Conservation (phyloP, 495 filamentous ascomycete genomes). For the Tuber indicum region DNA sequence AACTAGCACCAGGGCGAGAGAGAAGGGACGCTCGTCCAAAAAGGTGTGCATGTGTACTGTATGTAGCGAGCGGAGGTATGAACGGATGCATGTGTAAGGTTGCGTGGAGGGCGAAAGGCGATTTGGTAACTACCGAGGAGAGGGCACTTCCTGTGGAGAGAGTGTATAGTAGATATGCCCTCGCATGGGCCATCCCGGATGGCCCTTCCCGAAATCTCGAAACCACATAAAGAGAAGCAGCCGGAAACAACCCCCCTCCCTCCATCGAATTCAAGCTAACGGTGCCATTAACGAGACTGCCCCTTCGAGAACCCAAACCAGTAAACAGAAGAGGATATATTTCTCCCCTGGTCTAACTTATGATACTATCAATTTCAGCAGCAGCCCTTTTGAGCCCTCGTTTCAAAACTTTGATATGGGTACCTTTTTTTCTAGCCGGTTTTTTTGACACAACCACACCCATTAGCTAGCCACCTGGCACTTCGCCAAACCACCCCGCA, state of each 20-base stretch:
- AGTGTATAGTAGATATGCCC: neutral
- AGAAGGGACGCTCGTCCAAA: neutral
- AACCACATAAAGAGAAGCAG: neutral
- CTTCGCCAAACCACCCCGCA: neutral
- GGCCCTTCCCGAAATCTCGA: conserved; percentile 1
- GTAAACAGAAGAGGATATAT: conserved; percentile 1
- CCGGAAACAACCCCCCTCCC: neutral
- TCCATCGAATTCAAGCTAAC: neutral
- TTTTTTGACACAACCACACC: neutral
- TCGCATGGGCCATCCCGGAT: neutral
- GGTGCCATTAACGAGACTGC: neutral
- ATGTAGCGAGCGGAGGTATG: neutral
- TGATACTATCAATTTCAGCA: neutral
- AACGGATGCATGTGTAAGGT: neutral
- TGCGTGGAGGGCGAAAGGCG: neutral
- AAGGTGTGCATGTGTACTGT: neutral
- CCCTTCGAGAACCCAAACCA: neutral
- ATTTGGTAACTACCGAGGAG: neutral
- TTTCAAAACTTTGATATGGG: neutral
- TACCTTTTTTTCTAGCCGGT: neutral
- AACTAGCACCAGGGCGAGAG: neutral
- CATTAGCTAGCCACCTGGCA: neutral
- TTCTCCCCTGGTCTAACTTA: neutral
- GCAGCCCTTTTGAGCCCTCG: neutral
- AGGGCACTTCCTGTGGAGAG: neutral